Percentiles rank a stretch among this genome's conserved stretches.
These are phyloP conservation scores for Fomitiporia mediterranea DNA, from an alignment of 1,284 basidiomycete species.

Conservation along the genomic window DNA sequence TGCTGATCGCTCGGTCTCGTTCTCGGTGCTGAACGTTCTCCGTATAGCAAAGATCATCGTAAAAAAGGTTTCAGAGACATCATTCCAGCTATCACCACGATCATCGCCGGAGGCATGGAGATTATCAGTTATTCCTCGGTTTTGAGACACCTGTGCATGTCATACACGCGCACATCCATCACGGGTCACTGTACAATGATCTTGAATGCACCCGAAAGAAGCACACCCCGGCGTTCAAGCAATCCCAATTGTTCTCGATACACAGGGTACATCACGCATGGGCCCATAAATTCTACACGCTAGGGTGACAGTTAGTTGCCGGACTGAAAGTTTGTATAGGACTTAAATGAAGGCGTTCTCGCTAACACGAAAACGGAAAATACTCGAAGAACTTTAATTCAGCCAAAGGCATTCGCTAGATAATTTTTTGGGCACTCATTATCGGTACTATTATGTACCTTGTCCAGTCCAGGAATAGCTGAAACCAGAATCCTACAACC, in stretches of 20 bases:
- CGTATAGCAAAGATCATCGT: too few species aligned
- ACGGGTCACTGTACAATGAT: not conserved
- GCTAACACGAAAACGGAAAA: too few species aligned
- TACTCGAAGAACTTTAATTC: not conserved
- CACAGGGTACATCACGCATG: not conserved
- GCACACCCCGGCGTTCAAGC: not conserved
- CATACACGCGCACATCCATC: not conserved
- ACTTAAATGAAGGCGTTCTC: not conserved
- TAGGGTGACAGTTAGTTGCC: not conserved
- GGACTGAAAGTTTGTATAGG: not conserved
- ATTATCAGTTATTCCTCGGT: not conserved
- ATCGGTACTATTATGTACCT: too few species aligned
- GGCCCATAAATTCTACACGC: not conserved
- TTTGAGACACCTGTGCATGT: not conserved
- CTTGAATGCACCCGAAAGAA: not conserved
- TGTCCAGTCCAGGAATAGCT: not conserved
- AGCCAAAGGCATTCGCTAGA: not conserved
- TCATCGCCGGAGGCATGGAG: not conserved
- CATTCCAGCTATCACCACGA: too few species aligned
- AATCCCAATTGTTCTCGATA: slow-evolving; percentile 3
- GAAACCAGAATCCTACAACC: too few species aligned
- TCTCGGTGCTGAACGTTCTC: too few species aligned
- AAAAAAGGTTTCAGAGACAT: too few species aligned
- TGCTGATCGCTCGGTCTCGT: too few species aligned
- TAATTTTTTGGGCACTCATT: too few species aligned